Percentiles rank a stretch among this genome's conserved stretches.
phyloP scores from a whole-genome alignment of 192 early-diverging fungal genomes.

The Mortierella alpina region DNA sequence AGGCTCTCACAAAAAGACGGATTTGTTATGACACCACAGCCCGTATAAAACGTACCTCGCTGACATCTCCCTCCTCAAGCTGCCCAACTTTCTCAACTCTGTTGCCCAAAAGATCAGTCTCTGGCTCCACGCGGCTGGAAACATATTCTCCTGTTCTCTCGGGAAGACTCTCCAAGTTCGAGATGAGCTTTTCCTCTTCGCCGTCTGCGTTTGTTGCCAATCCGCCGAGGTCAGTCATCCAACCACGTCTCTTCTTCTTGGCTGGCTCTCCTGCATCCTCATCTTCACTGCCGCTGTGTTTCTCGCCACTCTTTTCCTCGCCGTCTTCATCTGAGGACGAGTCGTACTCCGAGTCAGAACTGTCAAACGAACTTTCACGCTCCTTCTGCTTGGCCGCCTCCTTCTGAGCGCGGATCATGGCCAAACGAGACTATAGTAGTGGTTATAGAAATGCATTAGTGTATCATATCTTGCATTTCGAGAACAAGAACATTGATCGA shows the following conservation, averaged over 20 bases:
- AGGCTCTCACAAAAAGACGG: background rate
- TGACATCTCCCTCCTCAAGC: constrained; percentile 27
- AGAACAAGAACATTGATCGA: background rate
- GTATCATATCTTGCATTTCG: too few species aligned
- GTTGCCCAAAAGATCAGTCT: constrained; percentile 38
- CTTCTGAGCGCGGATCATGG: constrained; percentile 54
- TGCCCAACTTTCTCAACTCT: constrained; percentile 26
- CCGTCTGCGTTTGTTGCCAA: constrained; percentile 32
- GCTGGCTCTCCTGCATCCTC: constrained; percentile 40
- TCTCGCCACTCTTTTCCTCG: constrained; percentile 54
- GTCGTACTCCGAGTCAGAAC: constrained; percentile 75
- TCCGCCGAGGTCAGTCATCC: constrained; percentile 53
- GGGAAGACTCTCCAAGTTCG: constrained; percentile 35
- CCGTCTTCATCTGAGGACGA: constrained; percentile 53
- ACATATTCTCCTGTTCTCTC: constrained; percentile 35
- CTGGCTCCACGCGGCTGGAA: constrained; percentile 40
- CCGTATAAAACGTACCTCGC: constrained; percentile 14
- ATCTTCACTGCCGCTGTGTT: constrained; percentile 61
- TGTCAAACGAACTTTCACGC: constrained; percentile 76
- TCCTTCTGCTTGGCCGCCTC: constrained; percentile 65
- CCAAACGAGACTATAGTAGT: constrained; percentile 33
- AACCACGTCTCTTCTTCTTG: constrained; percentile 49
- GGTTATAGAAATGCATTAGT: background rate
- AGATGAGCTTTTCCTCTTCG: constrained; percentile 40
- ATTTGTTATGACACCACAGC: background rate